Evolutionary conservation across 1,284 basidiomycete genomes (phyloP), one percentile per base, ranked within the genome.

Genomic region (Trichosporon asahii): DNA sequence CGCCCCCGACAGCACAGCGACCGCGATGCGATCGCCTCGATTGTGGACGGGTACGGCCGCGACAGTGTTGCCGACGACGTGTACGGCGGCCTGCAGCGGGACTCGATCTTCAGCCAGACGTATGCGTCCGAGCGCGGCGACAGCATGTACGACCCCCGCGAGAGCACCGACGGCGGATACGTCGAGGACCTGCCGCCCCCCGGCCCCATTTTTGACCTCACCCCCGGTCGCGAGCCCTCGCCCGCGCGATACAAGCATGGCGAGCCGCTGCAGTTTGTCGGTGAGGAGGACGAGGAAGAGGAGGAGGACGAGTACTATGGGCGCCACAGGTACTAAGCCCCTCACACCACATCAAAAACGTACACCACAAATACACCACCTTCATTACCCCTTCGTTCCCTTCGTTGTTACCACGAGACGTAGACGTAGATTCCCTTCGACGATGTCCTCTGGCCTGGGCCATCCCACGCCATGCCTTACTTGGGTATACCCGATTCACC

Each of bases 191-290:
- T 66, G 2, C 72, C 75, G 23, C 74, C 77, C n/a, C 80, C 74
- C 71, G 76, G 71, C 82, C 74, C 85, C 18, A 84, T 84, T 23
- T 80, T 86, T 63, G 81, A 82, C 68, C 76, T 73, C 85, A 89
- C 70, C 76, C 86, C 69, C 86, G 89, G 66, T 79, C 87, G 72
- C 83, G 81, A 83, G 73, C 83, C 85, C 12, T 90, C 89, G 76
- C 92, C 92, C 6, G 88, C 85, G 46, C 88, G 92, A 66, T 94
- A 95, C 78, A 84, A 91, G 37, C 93, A 95, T 78, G 93, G 93
- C 40, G 91, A 91, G 29, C 93, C 93, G 29, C 85, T 95, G 76
- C 91, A 94, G n/a, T 82, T 82, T 71, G 80, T 27, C 44, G 21
- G 40, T 27, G 64, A 53, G 40, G 64, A 65, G 40, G 64, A 65